These are phyloP conservation scores for Spirogloea muscicola DNA, from an alignment of 139 green algal genomes.

Conservation along the genomic window DNA sequence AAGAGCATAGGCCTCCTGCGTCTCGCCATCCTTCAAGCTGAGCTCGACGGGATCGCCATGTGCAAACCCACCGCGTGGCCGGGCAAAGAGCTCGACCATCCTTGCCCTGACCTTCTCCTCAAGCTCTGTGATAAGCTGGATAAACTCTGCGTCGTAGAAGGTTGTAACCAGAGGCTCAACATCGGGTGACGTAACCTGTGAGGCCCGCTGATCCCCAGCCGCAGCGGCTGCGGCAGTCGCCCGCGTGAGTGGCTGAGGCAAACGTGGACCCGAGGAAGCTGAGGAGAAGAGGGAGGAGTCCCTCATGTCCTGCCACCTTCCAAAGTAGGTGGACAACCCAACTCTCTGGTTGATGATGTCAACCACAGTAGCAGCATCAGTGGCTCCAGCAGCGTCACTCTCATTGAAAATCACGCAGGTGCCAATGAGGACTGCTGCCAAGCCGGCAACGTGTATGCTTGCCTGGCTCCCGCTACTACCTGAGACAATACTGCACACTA, in stretches of 20 bases:
- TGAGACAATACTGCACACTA: too few species aligned
- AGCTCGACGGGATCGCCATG: not conserved
- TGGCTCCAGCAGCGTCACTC: not conserved
- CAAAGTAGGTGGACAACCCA: slow-evolving; percentile 54
- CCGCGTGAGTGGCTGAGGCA: slow-evolving; percentile 54
- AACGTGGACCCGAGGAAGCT: slow-evolving; percentile 2
- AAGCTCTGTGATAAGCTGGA: slow-evolving; percentile 3
- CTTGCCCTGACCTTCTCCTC: slow-evolving; percentile 6
- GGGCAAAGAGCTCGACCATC: slow-evolving; percentile 31
- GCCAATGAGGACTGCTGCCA: slow-evolving; percentile 67
- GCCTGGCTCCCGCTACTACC: too few species aligned
- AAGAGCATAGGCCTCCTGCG: slow-evolving; percentile 40
- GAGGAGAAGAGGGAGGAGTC: slow-evolving; percentile 34
- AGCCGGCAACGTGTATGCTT: slow-evolving; percentile 49
- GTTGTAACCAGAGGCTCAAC: not conserved
- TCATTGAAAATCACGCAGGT: slow-evolving; percentile 60
- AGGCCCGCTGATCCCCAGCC: not conserved
- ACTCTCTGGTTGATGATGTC: slow-evolving; percentile 56
- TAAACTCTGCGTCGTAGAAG: slow-evolving; percentile 41
- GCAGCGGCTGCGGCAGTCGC: slow-evolving; percentile 44
- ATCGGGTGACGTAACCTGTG: not conserved
- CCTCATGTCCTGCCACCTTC: slow-evolving; percentile 49
- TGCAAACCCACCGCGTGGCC: slow-evolving; percentile 19
- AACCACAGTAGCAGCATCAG: slow-evolving; percentile 49
- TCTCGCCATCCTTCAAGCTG: slow-evolving; percentile 30